Conservation (phyloP, 768 basidiomycete species). For the Kwoniella bestiolae region DNA sequence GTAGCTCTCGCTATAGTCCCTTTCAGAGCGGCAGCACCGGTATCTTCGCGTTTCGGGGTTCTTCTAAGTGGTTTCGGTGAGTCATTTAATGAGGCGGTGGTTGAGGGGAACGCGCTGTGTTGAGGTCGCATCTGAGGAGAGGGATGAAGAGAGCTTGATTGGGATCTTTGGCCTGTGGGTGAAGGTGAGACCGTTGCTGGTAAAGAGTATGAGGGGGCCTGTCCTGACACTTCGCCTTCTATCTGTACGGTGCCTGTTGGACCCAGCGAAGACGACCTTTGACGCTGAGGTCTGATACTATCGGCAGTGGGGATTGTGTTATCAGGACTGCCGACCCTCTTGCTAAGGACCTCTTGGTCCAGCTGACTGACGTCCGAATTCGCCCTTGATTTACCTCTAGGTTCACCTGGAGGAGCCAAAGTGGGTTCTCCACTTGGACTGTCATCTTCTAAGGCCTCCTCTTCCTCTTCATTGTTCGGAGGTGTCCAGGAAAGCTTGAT, state of each 20-base stretch:
- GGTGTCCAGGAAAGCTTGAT: conserved; percentile 78
- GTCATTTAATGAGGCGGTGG: conserved; percentile 13
- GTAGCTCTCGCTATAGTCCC: conserved; percentile 80
- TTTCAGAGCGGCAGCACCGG: conserved; percentile 31
- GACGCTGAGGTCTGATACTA: not conserved
- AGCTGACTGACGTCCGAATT: conserved; percentile 56
- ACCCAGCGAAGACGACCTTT: conserved; percentile 14
- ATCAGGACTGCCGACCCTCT: conserved; percentile 23
- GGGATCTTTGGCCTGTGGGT: not conserved
- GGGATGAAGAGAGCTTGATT: conserved; percentile 17
- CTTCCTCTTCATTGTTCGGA: conserved; percentile 22
- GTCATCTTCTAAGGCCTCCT: conserved; percentile 11
- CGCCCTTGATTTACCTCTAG: conserved; percentile 25
- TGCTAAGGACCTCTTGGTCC: conserved; percentile 33
- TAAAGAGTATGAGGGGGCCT: conserved; percentile 10
- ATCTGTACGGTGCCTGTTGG: not conserved
- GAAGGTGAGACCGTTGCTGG: conserved; percentile 29
- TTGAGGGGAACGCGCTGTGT: not conserved
- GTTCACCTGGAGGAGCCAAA: not conserved
- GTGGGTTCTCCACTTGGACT: not conserved
- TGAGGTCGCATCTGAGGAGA: conserved; percentile 15
- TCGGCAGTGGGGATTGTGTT: not conserved
- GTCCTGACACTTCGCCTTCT: not conserved
- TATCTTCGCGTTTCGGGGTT: not conserved
- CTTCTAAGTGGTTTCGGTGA: not conserved